These are phyloP conservation scores for Teunomyces aglyptinius DNA, from an alignment of 805 yeast genomes.

Conservation along the genomic window DNA sequence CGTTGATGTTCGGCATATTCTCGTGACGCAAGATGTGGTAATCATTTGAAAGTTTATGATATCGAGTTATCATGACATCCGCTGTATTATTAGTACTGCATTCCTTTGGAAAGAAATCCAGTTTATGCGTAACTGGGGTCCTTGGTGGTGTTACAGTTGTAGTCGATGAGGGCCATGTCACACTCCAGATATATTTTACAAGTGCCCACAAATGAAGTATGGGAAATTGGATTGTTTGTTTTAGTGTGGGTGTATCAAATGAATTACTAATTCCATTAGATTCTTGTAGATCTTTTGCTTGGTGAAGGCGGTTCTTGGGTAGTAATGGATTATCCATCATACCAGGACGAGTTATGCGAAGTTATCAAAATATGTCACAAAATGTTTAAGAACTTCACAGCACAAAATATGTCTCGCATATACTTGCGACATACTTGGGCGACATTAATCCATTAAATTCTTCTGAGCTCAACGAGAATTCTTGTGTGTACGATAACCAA, in stretches of 20 bases:
- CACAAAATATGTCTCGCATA: not conserved
- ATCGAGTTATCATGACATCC: not conserved
- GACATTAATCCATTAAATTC: not conserved
- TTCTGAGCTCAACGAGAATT: too few species aligned
- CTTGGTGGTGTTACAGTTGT: not conserved
- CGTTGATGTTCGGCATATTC: not conserved
- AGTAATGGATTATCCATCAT: conserved; percentile 3
- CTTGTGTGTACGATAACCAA: too few species aligned
- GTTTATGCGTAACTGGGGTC: not conserved
- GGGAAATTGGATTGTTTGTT: not conserved
- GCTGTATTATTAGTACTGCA: not conserved
- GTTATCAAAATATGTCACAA: not conserved
- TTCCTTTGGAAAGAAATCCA: not conserved
- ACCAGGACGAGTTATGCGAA: not conserved
- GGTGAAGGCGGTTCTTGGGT: not conserved
- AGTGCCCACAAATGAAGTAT: not conserved
- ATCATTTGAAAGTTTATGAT: conserved; percentile 7
- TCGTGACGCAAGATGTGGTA: conserved; percentile 7
- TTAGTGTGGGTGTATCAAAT: not conserved
- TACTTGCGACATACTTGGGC: too few species aligned
- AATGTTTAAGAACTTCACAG: not conserved
- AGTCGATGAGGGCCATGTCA: not conserved
- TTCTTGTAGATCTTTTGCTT: not conserved
- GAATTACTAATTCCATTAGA: not conserved
- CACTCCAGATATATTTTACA: not conserved